A percentile compares a stretch with the other conserved stretches of the same genome.
Evolutionary conservation across 2,329 filamentous ascomycete genomes (phyloP).

Genomic region (Magnaporthales sp.): DNA sequence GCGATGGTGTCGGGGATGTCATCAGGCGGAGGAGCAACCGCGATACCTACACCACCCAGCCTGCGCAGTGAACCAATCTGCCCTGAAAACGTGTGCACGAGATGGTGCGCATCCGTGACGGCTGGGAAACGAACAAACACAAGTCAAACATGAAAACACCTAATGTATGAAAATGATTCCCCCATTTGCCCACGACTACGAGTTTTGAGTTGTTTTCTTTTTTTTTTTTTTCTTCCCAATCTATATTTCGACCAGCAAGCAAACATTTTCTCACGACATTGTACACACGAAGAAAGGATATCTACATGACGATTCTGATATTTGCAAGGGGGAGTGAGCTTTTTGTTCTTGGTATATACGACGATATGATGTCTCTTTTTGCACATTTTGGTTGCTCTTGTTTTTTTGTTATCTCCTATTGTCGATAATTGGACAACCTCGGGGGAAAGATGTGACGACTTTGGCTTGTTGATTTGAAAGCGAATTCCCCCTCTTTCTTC

Average conservation of each 20-base stretch:
- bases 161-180: not conserved
- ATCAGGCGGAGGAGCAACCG: conserved; percentile 33
- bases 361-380: not conserved
- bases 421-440: not conserved
- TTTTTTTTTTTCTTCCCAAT: not conserved
- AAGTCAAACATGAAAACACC: not conserved
- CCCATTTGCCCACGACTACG: not conserved
- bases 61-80: not conserved
- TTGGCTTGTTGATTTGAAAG: not conserved
- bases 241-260: not conserved
- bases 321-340: not conserved
- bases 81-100: not conserved
- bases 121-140: not conserved
- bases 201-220: not conserved
- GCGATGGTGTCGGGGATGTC: conserved; percentile 50
- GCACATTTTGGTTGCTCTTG: conserved; percentile 3
- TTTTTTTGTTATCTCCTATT: conserved; percentile 6
- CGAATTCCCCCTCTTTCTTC: not conserved
- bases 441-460: not conserved
- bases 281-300: not conserved
- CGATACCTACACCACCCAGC: conserved; percentile 15
- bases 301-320: not conserved
- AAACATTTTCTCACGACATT: not conserved
- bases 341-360: not conserved
- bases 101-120: not conserved